Conservation (phyloP, 306 rosid genomes). For the Quercus wislizeni region DNA sequence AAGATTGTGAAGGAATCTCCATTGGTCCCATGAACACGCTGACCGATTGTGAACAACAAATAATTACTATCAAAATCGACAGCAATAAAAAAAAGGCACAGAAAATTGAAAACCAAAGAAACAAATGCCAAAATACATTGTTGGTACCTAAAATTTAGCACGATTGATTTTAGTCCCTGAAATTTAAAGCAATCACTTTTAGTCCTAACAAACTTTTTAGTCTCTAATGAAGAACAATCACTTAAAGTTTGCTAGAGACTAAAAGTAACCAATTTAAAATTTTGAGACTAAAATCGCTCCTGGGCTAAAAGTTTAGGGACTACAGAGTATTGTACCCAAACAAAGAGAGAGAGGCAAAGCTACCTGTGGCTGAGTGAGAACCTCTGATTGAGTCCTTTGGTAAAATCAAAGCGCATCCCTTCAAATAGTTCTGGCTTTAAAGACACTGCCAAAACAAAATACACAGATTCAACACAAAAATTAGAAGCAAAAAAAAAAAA, state of each 20-base stretch:
- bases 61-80: neutral
- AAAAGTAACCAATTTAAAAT: too few species aligned
- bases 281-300: too few species aligned
- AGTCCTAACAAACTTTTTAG: too few species aligned
- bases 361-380: slow-evolving; percentile 99
- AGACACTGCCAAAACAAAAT: slow-evolving; percentile 56
- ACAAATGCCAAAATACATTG: too few species aligned
- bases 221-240: too few species aligned
- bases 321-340: too few species aligned
- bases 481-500: too few species aligned
- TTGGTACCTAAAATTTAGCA: too few species aligned
- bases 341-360: neutral
- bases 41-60: slow-evolving; percentile 6
- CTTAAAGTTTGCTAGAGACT: too few species aligned
- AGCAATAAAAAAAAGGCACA: neutral
- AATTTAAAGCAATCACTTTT: too few species aligned
- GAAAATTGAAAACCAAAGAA: neutral
- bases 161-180: too few species aligned
- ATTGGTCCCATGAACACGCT: slow-evolving; percentile 93
- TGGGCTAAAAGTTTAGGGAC: too few species aligned
- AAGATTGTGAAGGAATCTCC: slow-evolving; percentile 88
- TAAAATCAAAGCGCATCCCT: slow-evolving; percentile 96
- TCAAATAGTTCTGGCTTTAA: slow-evolving; percentile 92
- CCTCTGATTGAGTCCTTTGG: slow-evolving; percentile 83
- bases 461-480: neutral